phyloP scores from a whole-genome alignment of 495 filamentous ascomycete species.

The Friedmanniomyces simplex region DNA sequence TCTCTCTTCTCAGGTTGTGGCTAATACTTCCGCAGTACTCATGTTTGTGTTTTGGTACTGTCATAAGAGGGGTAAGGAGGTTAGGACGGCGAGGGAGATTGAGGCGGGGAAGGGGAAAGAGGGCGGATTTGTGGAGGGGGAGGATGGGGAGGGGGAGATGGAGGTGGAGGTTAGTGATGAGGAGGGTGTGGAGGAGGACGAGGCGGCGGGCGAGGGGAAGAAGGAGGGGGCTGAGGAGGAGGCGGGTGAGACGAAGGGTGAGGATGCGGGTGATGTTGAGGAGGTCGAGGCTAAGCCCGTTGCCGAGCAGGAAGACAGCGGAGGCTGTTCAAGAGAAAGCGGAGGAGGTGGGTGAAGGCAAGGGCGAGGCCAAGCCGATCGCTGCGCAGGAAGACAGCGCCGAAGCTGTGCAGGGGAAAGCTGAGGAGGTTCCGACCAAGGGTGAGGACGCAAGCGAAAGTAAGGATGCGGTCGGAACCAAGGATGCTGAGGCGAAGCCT shows the following conservation, averaged over 20 bases:
- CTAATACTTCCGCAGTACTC: conserved; percentile 46
- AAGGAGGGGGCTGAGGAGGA: conserved; percentile 9
- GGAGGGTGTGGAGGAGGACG: conserved; percentile 9
- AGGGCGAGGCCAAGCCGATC: conserved; percentile 5
- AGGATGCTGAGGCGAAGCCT: not conserved
- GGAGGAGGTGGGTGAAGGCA: no score
- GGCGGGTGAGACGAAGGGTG: not conserved
- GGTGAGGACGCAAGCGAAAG: not conserved
- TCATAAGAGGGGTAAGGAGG: conserved; percentile 83
- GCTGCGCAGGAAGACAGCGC: conserved; percentile 1
- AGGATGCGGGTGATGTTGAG: conserved; percentile 2
- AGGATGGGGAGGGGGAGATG: conserved; percentile 4
- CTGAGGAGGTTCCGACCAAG: not conserved
- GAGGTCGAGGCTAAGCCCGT: conserved; percentile 7
- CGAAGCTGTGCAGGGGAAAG: not conserved
- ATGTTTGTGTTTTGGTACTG: conserved; percentile 95
- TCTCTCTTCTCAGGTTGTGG: not conserved
- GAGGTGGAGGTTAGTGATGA: conserved; percentile 13
- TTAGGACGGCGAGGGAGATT: conserved; percentile 46
- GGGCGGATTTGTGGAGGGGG: not conserved
- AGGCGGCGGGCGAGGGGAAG: not conserved
- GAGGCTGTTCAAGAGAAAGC: not conserved
- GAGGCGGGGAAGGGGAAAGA: conserved; percentile 1
- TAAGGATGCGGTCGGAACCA: no score
- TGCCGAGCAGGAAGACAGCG: conserved; percentile 1